Evolutionary conservation across 2,329 filamentous ascomycete species (phyloP).

Genomic region (Pseudocercospora pini-densiflorae): DNA sequence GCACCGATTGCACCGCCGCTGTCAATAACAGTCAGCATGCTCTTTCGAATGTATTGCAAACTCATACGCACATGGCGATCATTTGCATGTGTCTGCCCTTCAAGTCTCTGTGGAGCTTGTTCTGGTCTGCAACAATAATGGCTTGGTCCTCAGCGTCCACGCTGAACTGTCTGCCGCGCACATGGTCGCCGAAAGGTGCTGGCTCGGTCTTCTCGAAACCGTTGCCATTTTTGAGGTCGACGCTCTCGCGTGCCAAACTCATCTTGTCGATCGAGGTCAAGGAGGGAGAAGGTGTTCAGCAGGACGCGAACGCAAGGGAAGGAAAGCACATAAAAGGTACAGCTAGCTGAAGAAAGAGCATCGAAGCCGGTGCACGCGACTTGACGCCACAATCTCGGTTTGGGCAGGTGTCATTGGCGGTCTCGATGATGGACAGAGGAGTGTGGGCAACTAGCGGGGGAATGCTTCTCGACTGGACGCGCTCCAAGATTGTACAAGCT

Average conservation of each 20-base stretch:
- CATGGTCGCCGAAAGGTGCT: constrained; percentile 21
- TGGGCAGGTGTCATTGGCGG: constrained; percentile 5
- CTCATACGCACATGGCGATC: constrained; percentile 38
- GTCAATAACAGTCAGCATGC: background rate
- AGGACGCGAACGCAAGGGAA: background rate
- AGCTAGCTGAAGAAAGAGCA: background rate
- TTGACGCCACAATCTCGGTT: background rate
- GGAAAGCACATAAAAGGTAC: background rate
- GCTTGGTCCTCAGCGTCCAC: constrained; percentile 17
- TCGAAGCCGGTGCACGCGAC: background rate
- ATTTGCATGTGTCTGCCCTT: constrained; percentile 44
- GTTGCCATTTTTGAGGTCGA: constrained; percentile 12
- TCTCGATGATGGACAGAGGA: background rate
- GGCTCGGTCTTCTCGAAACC: background rate
- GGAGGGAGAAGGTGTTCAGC: background rate
- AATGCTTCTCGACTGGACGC: background rate
- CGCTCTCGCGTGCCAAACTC: constrained; percentile 7
- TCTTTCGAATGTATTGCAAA: background rate
- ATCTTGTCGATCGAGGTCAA: background rate
- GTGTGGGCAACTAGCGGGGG: constrained; percentile 2
- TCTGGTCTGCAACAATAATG: constrained; percentile 27
- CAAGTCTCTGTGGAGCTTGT: constrained; percentile 35
- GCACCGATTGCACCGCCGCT: constrained; percentile 50
- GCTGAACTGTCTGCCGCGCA: constrained; percentile 25
- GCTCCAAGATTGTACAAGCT: background rate